Percentiles rank a stretch among this genome's conserved stretches.
These are phyloP conservation scores for Martensiomyces pterosporus DNA, from an alignment of 192 early-diverging fungal genomes.

Conservation along the genomic window DNA sequence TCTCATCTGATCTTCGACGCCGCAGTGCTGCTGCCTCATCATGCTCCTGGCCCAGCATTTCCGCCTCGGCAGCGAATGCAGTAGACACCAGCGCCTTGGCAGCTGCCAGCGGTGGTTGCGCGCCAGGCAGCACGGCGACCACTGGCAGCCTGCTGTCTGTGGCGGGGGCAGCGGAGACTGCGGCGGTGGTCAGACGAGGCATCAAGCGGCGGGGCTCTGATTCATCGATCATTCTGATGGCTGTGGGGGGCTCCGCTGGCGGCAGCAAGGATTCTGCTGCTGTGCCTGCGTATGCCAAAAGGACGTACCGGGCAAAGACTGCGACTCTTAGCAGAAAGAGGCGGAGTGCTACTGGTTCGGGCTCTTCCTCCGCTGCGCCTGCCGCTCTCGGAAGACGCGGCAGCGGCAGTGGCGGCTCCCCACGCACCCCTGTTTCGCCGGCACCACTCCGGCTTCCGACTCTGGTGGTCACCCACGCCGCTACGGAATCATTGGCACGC, in stretches of 20 bases:
- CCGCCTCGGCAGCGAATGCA: neutral
- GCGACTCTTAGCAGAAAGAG: slow-evolving; percentile 1
- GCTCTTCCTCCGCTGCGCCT: too few relatives aligned
- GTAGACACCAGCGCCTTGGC: neutral
- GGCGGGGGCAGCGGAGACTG: neutral
- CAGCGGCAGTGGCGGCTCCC: slow-evolving; percentile 3
- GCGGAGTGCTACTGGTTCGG: too few relatives aligned
- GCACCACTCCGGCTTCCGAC: too few relatives aligned
- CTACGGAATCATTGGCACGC: too few relatives aligned
- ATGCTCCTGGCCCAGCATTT: slow-evolving; percentile 1
- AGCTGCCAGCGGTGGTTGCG: too few relatives aligned
- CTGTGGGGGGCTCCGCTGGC: slow-evolving; percentile 2
- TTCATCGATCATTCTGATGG: slow-evolving; percentile 35
- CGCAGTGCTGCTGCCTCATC: too few relatives aligned
- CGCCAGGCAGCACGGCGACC: too few relatives aligned
- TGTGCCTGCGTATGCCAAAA: too few relatives aligned
- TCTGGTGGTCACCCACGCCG: too few relatives aligned
- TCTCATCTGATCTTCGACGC: too few relatives aligned
- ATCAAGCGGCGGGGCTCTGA: slow-evolving; percentile 48
- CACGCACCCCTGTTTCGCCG: slow-evolving; percentile 2
- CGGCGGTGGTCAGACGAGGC: slow-evolving; percentile 12
- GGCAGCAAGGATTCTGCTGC: too few relatives aligned
- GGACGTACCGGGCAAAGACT: neutral
- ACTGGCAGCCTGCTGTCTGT: too few relatives aligned
- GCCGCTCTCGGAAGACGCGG: slow-evolving; percentile 5